Base-by-base conservation (phyloP, 805 yeast species). In the Torulaspora franciscae region DNA sequence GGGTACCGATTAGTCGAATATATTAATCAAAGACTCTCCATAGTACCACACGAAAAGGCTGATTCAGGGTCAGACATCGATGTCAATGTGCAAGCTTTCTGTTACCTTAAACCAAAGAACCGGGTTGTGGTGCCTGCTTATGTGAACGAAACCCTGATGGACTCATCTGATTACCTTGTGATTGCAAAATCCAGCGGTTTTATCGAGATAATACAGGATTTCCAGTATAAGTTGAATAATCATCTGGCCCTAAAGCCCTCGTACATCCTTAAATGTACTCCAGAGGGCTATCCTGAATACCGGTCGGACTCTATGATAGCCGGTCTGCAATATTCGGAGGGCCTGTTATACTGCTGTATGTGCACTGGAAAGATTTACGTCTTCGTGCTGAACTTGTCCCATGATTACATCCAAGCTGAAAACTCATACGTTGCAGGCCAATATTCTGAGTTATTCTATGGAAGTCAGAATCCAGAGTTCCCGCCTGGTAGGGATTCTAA, bases 171-270 rank as follows among this genome's bases (percentile, higher is more conserved):
- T 43, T 61, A 57, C 45, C 41, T 62, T 52, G 26, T 62, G 10
- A 30, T 61, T n/a, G 61, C 57, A 0, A 60, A 55, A 42, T 53
- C 58, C 9, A 56, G 56, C 49, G 65, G 67, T 4, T 42, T 56
- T 15, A 56, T 62, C 14, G 65, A 60, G 38, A 47, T 62, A n/a
- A 45, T 59, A 3, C 45, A 42, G 27, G 60, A 61, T 44, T 59
- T 51, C 35, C 48, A 50, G 23, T 51, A 47, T 25, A 55, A 55
- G 39, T 7, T 54, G 4, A 29, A 40, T 7, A 42, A 48, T 22
- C 37, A 36, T 1, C 5, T 44, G 3, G 22, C 49, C 1, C 26
- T 61, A 33, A 37, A 42, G n/a, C 54, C 65, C 10, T 32, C 46
- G 3, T 58, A 37, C 43, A 36, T 56, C 14, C 41, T 62, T 8